Evolutionary conservation across 768 basidiomycete species (phyloP), one percentile per base, ranked within the genome.

Genomic region (Panaeolus cyanescens): DNA sequence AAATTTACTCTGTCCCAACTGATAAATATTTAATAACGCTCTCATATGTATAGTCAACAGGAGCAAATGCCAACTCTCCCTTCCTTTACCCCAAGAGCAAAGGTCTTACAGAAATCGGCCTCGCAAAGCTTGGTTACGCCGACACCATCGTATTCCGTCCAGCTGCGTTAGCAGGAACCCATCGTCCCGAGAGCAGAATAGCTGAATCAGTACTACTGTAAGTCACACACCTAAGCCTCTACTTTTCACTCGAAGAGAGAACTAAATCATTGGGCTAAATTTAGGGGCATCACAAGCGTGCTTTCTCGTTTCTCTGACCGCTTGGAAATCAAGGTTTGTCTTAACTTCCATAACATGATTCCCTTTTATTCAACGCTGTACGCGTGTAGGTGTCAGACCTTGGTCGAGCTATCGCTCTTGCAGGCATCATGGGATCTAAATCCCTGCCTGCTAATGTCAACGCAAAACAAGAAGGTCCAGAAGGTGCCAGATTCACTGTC

Each of bases 141-240:
- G 90, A 93, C 57, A 85, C 85, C 1, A 85, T 93, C 61, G 69
- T 91, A 53, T 88, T 92, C 71, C 83, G 89, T 19, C 91, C 93
- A 2, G 84, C 68, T 0, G 62, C 80, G n/a, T 72, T 93, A 12
- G 73, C 70, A 7, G 82, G 83, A 0, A 78, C 83, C 1, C 68
- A 84, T 2, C 77, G 89, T 2, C 32, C 68, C 4, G 78, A 84
- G 1, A 30, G 32, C 1, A 73, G 84, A 19, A 4, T 78, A 0
- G 62, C 61, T 0, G 89, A 89, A 64, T 71, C 66, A 1, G 42
- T 85, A 12, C 33, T 74, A 8, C 70, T 73, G 87, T 88, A 61
- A 34, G 82, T 64, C 19, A 12, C 32, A 20, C 9, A 31, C 25
- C 12, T 32, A 13, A 45, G 9, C 7, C 33, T 6, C 6, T 34